A percentile compares a stretch with the other conserved stretches of the same genome.
These are phyloP conservation scores for Coccomyxa sp. DNA, from an alignment of 139 green algal genomes.

Conservation along the genomic window DNA sequence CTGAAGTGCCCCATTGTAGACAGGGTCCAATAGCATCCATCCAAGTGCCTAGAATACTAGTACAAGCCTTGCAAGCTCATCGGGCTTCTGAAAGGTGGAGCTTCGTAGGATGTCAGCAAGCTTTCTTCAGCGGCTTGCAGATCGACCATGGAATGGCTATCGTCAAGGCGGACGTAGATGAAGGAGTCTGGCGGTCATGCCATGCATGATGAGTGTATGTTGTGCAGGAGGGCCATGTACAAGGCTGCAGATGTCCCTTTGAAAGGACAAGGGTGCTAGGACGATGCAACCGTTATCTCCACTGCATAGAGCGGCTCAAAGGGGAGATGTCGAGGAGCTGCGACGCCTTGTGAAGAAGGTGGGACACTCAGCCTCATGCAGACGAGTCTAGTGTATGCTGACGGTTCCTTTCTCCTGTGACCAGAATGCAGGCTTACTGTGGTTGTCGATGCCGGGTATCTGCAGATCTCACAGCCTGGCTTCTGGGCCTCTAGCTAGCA, in stretches of 20 bases:
- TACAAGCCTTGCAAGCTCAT: no score
- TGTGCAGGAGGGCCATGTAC: neutral
- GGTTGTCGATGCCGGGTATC: neutral
- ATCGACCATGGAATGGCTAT: neutral
- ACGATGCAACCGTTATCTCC: conserved; percentile 12
- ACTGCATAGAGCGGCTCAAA: conserved; percentile 37
- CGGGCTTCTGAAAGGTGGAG: no score
- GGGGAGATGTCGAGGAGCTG: conserved; percentile 35
- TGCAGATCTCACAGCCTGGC: neutral
- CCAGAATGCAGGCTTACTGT: no score
- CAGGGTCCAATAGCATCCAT: no score
- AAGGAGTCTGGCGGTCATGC: neutral
- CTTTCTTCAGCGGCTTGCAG: neutral
- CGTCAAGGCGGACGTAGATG: neutral
- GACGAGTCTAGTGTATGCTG: neutral
- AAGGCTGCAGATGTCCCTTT: no score
- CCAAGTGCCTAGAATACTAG: no score
- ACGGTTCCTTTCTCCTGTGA: no score
- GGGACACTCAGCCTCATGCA: neutral
- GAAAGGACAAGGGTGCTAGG: neutral
- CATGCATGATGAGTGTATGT: neutral
- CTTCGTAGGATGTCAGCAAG: neutral
- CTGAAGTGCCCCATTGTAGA: no score
- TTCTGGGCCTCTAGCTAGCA: neutral
- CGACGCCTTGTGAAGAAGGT: conserved; percentile 27